Evolutionary conservation across 169 alveolate species (phyloP).

Genomic region (Cryptosporidium xiaoi): DNA sequence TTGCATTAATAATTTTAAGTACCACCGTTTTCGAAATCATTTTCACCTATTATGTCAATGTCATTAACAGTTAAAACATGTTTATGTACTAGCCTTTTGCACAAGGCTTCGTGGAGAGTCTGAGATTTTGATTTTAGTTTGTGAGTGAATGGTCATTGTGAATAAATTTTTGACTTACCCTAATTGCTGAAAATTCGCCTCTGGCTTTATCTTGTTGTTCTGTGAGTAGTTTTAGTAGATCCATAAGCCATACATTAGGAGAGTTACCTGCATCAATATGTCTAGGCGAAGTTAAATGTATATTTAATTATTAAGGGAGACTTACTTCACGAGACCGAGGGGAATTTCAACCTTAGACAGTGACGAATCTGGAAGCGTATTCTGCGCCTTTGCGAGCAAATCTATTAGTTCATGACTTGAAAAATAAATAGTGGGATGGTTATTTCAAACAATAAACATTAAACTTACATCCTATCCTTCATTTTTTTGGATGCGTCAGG

Average conservation of each 20-base stretch:
- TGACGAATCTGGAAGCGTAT: conserved; percentile 15
- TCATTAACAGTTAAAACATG: conserved; percentile 19
- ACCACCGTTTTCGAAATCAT: neutral
- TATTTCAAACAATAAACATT: neutral
- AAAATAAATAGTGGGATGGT: neutral
- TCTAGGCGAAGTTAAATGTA: neutral
- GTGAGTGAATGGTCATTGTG: neutral
- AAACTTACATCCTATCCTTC: conserved; percentile 35
- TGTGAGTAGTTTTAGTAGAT: conserved; percentile 26
- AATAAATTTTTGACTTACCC: conserved; percentile 1
- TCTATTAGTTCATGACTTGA: conserved; percentile 19
- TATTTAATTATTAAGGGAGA: neutral
- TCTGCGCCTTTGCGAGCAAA: conserved; percentile 17
- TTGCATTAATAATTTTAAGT: neutral
- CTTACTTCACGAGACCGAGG: conserved; percentile 44
- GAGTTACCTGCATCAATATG: conserved; percentile 61
- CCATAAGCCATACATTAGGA: conserved; percentile 58
- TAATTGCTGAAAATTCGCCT: conserved; percentile 36
- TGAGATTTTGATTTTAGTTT: neutral
- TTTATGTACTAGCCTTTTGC: conserved; percentile 25
- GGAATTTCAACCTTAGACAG: conserved; percentile 65
- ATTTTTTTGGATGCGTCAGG: conserved; percentile 7
- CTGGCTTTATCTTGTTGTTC: conserved; percentile 52
- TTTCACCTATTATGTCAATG: conserved; percentile 1
- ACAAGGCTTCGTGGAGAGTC: conserved; percentile 30